Base-by-base conservation (phyloP, 139 green algal species). In the Coccomyxa sp. region DNA sequence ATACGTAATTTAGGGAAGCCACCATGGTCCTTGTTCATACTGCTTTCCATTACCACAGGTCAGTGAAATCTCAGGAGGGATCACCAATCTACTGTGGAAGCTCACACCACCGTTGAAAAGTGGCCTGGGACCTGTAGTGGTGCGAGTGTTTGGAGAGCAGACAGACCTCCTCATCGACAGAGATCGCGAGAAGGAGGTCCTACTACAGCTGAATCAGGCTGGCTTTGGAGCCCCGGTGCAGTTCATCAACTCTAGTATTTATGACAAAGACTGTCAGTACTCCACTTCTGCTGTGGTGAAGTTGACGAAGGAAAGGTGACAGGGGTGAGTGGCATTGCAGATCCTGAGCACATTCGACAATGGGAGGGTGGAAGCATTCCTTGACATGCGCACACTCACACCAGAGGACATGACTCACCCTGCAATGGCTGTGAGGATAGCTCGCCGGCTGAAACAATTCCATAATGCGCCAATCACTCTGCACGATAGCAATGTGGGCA, bases 131-230 rank as follows among this genome's bases (percentile, higher is more conserved):
- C 82, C 92, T 30, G 92, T 98, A 17, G 89, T 91, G 0, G 86
- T 98, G n/a, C 92, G 96, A 58, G 88, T 98, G 10, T 98, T 98
- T 86, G 96, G 96, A 9, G 88, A 93, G 57, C 93, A 95, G 74
- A 98, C 96, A 0, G 95, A 98, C 60, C 81, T 91, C 63, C 84
- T 98, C 18, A 94, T 98, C 21, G 91, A 98, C 84, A 81, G 96
- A 0, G 76, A 86, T 10, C 60, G 86, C 18, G 95, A 98, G 86
- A 81, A 89, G 67, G 30, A 84, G 10, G 81, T 86, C 21, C 85
- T 96, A 71, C 57, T 89, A 58, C 83, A 90, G 14, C 89, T 97
- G 13, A 92, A 94, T 59, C 25, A 38, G 0, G 68, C 85, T 30
- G 94, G 93, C 38, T 97, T 98, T 86, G 95, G 95, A 13, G 93